These are phyloP conservation scores for Pichia inconspicua DNA, from an alignment of 1,139 yeast genomes.

Conservation along the genomic window DNA sequence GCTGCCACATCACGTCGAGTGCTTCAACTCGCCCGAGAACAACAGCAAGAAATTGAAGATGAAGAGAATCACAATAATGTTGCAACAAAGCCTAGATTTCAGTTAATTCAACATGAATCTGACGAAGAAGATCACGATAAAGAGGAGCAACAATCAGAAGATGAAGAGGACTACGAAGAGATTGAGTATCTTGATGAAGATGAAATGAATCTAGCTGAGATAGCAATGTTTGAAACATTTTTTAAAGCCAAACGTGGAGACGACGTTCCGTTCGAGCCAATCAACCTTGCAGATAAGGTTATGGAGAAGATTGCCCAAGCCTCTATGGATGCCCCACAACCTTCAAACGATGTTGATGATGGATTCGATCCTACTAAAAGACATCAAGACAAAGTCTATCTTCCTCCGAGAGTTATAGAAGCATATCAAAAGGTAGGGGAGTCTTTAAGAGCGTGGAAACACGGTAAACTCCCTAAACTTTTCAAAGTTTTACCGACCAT, in stretches of 20 bases:
- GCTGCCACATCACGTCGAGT: constrained; percentile 79
- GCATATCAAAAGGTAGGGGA: constrained; percentile 91
- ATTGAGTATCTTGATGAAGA: constrained; percentile 33
- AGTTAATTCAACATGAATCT: constrained; percentile 17
- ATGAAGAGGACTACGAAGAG: constrained; percentile 26
- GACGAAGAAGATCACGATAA: constrained; percentile 25
- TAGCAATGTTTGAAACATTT: constrained; percentile 61
- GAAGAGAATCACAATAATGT: constrained; percentile 42
- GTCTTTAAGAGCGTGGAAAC: constrained; percentile 82
- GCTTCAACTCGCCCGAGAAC: constrained; percentile 80
- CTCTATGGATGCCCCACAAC: constrained; percentile 33
- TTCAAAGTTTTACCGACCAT: constrained; percentile 91
- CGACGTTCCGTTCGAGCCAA: constrained; percentile 32
- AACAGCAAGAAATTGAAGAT: constrained; percentile 75
- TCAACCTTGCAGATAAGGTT: constrained; percentile 84
- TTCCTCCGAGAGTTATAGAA: constrained; percentile 93
- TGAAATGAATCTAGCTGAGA: constrained; percentile 45
- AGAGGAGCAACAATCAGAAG: constrained; percentile 19
- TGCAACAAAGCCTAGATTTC: constrained; percentile 28
- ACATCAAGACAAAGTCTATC: constrained; percentile 50
- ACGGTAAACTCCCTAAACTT: constrained; percentile 90
- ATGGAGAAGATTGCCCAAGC: constrained; percentile 81
- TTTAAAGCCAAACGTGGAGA: constrained; percentile 34
- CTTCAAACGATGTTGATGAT: constrained; percentile 8
- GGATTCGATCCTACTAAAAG: constrained; percentile 14